Evolutionary conservation across 768 basidiomycete genomes (phyloP).

Genomic region (Candolleomyces efflorescens): DNA sequence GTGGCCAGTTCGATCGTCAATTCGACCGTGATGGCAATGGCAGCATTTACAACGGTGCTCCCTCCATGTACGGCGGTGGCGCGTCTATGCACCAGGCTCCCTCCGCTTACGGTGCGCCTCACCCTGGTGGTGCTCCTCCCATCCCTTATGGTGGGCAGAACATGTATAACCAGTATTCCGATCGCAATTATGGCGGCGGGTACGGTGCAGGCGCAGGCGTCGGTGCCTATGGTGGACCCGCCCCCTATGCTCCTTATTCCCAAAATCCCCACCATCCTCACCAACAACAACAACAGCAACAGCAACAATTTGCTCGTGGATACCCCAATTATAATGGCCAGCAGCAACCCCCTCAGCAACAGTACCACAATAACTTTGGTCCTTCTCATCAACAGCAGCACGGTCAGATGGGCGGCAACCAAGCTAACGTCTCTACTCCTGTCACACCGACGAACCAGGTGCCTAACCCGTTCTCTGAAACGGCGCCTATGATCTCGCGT

Average conservation of each 20-base stretch:
- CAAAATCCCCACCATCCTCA: background rate
- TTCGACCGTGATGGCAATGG: background rate
- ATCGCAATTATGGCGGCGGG: slow-evolving; percentile 2
- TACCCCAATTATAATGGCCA: background rate
- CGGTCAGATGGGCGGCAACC: background rate
- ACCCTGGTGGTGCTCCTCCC: slow-evolving; percentile 11
- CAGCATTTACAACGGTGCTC: background rate
- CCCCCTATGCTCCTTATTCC: slow-evolving; percentile 17
- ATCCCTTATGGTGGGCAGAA: slow-evolving; percentile 11
- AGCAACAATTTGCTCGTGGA: slow-evolving; percentile 2
- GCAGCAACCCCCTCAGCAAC: background rate
- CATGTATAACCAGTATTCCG: slow-evolving; percentile 4
- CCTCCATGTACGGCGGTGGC: background rate
- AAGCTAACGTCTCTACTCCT: background rate
- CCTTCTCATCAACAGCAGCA: no score
- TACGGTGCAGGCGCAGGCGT: slow-evolving; percentile 11
- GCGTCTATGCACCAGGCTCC: background rate
- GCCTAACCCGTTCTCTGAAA: slow-evolving; percentile 12
- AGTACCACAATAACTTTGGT: background rate
- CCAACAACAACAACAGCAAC: slow-evolving; percentile 8
- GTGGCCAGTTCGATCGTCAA: background rate
- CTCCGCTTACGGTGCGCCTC: background rate
- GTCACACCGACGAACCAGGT: background rate
- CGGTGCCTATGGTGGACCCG: slow-evolving; percentile 14
- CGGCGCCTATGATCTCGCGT: slow-evolving; percentile 2